A percentile compares a stretch with the other conserved stretches of the same genome.
phyloP scores from a whole-genome alignment of 75 land plant genomes.

The Pinus albicaulis region DNA sequence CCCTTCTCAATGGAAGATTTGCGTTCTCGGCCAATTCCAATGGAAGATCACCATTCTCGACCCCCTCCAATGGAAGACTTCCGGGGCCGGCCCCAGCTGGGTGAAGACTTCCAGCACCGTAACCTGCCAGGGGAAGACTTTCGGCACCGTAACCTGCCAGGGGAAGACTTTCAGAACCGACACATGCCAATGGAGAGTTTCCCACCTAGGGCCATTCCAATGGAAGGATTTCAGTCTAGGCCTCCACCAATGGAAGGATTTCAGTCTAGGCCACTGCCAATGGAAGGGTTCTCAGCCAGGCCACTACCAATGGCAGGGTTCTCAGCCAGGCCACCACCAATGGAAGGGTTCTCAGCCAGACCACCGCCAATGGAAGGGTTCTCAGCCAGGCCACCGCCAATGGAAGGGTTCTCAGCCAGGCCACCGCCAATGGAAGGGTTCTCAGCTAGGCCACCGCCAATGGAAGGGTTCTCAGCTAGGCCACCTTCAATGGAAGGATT shows the following conservation, averaged over 20 bases:
- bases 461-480: not conserved
- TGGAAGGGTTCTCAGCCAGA: not conserved
- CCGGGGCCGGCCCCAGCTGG: not conserved
- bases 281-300: constrained; percentile 5
- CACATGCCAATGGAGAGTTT: constrained; percentile 8
- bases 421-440: not conserved
- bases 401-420: not conserved
- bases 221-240: constrained; percentile 11
- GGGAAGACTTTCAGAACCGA: constrained; percentile 9
- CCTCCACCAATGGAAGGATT: not conserved
- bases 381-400: not conserved
- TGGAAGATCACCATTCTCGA: not conserved
- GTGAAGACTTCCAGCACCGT: constrained; percentile 2
- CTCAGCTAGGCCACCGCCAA: not conserved
- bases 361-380: not conserved
- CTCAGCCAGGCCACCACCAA: not conserved
- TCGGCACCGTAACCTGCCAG: not conserved
- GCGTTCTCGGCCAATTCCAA: not conserved
- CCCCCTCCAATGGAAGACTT: not conserved
- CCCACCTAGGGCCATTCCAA: not conserved
- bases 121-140: constrained; percentile 2
- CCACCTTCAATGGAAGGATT: not conserved
- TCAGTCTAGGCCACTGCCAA: not conserved
- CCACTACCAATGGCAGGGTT: constrained; percentile 6
- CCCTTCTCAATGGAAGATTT: not conserved